Evolutionary conservation across 1,139 yeast species (phyloP).

Genomic region (Pichia sp.): DNA sequence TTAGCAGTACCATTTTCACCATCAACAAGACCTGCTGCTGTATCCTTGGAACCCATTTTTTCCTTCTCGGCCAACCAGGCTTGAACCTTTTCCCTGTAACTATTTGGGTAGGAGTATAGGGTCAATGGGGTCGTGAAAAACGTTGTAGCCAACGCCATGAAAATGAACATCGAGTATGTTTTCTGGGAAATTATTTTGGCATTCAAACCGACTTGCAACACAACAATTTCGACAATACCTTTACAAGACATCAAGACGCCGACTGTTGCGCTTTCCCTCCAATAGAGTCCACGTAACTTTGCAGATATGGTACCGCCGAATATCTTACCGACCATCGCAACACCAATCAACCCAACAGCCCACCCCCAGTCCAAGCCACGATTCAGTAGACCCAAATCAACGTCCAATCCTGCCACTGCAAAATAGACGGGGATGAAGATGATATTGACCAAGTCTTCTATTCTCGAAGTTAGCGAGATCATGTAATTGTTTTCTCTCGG

Average conservation of each 20-base stretch:
- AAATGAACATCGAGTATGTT: conserved; percentile 73
- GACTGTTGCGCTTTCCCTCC: conserved; percentile 71
- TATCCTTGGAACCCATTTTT: conserved; percentile 6
- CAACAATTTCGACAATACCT: conserved; percentile 81
- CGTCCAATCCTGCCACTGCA: conserved; percentile 71
- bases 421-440: conserved; percentile 71
- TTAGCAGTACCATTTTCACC: not conserved
- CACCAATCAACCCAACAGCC: conserved; percentile 56
- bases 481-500: conserved; percentile 76
- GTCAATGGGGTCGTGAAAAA: conserved; percentile 73
- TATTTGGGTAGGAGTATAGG: conserved; percentile 51
- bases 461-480: conserved; percentile 60
- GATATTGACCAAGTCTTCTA: conserved; percentile 71
- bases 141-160: conserved; percentile 75
- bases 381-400: conserved; percentile 57
- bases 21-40: not conserved
- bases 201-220: conserved; percentile 65
- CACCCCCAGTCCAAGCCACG: conserved; percentile 74
- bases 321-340: conserved; percentile 65
- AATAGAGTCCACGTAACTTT: conserved; percentile 52
- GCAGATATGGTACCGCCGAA: conserved; percentile 65
- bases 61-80: conserved; percentile 23
- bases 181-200: conserved; percentile 61
- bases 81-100: conserved; percentile 52
- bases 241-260: conserved; percentile 86